phyloP scores from a whole-genome alignment of 257 asterid genomes.

The Salvia miltiorrhiza region DNA sequence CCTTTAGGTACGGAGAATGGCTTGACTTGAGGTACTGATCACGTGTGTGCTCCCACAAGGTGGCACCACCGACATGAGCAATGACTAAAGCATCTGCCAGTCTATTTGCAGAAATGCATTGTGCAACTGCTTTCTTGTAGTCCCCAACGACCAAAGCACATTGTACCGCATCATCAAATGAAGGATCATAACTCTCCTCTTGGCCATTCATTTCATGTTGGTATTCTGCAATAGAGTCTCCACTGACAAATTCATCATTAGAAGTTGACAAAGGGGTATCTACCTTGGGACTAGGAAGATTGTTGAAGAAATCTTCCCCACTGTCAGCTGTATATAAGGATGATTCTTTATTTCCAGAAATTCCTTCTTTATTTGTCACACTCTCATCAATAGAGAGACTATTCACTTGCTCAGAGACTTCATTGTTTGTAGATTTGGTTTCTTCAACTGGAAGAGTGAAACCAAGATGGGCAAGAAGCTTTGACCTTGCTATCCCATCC shows the following conservation, averaged over 20 bases:
- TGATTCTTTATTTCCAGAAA: slow-evolving; percentile 42
- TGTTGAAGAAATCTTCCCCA: slow-evolving; percentile 90
- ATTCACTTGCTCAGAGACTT: slow-evolving; percentile 49
- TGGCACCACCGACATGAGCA: slow-evolving; percentile 75
- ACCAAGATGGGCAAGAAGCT: slow-evolving; percentile 86
- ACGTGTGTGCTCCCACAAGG: slow-evolving; percentile 83
- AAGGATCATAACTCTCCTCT: slow-evolving; percentile 56
- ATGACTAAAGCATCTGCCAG: slow-evolving; percentile 91
- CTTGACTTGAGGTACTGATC: slow-evolving; percentile 76
- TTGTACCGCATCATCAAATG: slow-evolving; percentile 87
- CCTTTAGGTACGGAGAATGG: slow-evolving; percentile 78
- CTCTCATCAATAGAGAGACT: slow-evolving; percentile 49
- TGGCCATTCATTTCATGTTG: slow-evolving; percentile 45
- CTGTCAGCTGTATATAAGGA: slow-evolving; percentile 46
- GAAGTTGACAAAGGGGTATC: slow-evolving; percentile 72
- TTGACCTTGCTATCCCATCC: slow-evolving; percentile 88
- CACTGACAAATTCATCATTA: slow-evolving; percentile 43
- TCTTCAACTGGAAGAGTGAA: slow-evolving; percentile 59
- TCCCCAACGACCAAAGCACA: slow-evolving; percentile 84
- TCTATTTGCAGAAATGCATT: slow-evolving; percentile 72
- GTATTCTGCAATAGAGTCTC: slow-evolving; percentile 41
- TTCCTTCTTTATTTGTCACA: slow-evolving; percentile 38
- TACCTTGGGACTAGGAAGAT: slow-evolving; percentile 84
- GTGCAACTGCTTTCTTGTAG: slow-evolving; percentile 84
- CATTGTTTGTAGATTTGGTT: slow-evolving; percentile 34